Evolutionary conservation across 306 rosid genomes (phyloP).

Genomic region (Oxytropis ochrocephala): DNA sequence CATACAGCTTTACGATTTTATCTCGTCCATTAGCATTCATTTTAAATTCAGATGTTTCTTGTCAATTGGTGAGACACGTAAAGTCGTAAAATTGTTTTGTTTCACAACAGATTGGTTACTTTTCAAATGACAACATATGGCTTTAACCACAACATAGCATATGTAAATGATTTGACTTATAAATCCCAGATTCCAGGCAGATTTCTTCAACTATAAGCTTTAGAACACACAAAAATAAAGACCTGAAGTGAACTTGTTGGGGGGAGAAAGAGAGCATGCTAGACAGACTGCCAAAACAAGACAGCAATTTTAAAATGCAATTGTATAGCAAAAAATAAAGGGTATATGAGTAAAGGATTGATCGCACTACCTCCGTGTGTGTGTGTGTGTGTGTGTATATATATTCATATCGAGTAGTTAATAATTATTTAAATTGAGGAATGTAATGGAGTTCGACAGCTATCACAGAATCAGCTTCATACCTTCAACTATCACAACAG

Average conservation of each 20-base stretch:
- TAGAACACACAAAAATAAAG: not conserved
- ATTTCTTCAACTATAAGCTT: not conserved
- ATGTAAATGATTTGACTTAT: not conserved
- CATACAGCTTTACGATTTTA: not conserved
- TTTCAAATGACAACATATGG: not conserved
- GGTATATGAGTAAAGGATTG: not conserved
- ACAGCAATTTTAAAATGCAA: not conserved
- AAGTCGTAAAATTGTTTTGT: not conserved
- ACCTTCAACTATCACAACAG: constrained; percentile 97
- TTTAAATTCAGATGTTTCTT: not conserved
- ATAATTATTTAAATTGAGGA: not conserved
- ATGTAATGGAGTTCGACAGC: not conserved
- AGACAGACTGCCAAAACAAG: not conserved
- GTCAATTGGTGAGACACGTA: not conserved
- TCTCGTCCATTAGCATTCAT: not conserved
- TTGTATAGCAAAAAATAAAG: not conserved
- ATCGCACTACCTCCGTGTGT: not conserved
- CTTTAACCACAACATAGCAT: not conserved
- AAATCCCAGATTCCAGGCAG: not conserved
- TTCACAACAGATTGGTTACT: not conserved
- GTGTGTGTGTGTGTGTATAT: too few relatives aligned
- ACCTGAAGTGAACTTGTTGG: not conserved
- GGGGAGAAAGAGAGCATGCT: not conserved
- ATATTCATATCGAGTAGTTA: not conserved
- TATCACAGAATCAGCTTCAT: constrained; percentile 18